Conservation (phyloP, 345 rosid genomes). For the Populus davidiana region DNA sequence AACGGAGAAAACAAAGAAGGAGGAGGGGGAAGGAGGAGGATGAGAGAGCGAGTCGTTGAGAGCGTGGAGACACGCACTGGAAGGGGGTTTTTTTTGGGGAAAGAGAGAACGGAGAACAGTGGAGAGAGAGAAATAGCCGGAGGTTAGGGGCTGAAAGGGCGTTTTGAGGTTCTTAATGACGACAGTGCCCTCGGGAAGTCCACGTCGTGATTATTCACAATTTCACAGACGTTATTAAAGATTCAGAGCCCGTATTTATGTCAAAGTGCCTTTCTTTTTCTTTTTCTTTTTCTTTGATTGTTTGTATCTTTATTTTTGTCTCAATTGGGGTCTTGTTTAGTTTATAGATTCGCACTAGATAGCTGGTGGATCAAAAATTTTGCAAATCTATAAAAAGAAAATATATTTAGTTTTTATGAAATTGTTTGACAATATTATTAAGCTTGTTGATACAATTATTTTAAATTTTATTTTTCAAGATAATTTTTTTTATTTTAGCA, state of each 20-base stretch:
- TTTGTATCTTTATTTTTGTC: too few relatives aligned
- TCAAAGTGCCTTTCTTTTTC: background rate
- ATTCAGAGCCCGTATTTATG: background rate
- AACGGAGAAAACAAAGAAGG: background rate
- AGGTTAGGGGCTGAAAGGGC: background rate
- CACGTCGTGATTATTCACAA: background rate
- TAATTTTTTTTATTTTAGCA: too few relatives aligned
- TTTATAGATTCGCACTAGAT: too few relatives aligned
- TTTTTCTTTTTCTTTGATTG: too few relatives aligned
- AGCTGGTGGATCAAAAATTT: too few relatives aligned
- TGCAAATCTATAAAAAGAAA: too few relatives aligned
- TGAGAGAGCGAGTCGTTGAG: constrained; percentile 11
- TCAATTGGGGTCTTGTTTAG: too few relatives aligned
- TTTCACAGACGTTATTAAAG: background rate
- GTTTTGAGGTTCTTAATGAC: background rate
- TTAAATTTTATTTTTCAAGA: too few relatives aligned
- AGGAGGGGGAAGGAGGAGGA: background rate
- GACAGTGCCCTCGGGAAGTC: background rate
- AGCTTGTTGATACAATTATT: too few relatives aligned
- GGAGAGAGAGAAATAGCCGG: background rate
- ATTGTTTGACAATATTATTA: too few relatives aligned
- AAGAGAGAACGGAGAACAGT: constrained; percentile 7
- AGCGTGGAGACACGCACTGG: constrained; percentile 28
- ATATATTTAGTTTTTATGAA: too few relatives aligned
- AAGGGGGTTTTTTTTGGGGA: background rate